Conservation (phyloP, 495 filamentous ascomycete genomes). For the Tuber microsphaerosporum region DNA sequence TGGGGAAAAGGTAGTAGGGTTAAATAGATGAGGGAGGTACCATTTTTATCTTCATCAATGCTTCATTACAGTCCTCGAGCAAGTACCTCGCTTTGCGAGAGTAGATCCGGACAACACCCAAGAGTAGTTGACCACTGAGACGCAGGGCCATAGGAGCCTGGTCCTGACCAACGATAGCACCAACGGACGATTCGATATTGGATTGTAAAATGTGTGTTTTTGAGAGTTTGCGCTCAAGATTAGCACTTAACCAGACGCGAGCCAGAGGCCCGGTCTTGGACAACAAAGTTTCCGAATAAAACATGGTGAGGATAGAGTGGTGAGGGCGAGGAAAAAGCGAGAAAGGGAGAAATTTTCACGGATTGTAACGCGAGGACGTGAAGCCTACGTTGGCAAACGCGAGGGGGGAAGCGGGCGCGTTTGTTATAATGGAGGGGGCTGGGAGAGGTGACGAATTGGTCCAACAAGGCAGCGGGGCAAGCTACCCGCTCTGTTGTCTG, state of each 20-base stretch:
- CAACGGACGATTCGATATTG: conserved; percentile 85
- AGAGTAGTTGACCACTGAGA: conserved; percentile 82
- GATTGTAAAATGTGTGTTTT: conserved; percentile 90
- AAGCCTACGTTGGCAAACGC: neutral
- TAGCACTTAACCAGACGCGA: conserved; percentile 95
- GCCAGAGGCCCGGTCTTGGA: conserved; percentile 95
- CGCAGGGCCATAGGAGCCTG: conserved; percentile 93
- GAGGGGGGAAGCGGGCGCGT: neutral
- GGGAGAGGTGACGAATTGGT: conserved; percentile 2
- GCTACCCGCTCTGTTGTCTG: neutral
- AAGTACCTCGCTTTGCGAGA: conserved; percentile 93
- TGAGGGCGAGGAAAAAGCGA: neutral
- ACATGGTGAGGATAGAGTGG: conserved; percentile 55
- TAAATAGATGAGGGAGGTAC: conserved; percentile 47
- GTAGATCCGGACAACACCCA: conserved; percentile 95
- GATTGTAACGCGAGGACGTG: neutral
- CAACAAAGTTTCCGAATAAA: conserved; percentile 93
- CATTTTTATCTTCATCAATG: conserved; percentile 96
- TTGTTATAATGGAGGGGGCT: neutral
- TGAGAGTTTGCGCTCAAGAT: conserved; percentile 92
- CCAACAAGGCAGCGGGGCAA: neutral
- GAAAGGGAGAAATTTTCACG: neutral
- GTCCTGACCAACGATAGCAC: conserved; percentile 85
- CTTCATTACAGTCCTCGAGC: conserved; percentile 94
- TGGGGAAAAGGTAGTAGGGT: neutral